These are phyloP conservation scores for Termitomyces sp. DNA, from an alignment of 768 basidiomycete species.

Conservation along the genomic window DNA sequence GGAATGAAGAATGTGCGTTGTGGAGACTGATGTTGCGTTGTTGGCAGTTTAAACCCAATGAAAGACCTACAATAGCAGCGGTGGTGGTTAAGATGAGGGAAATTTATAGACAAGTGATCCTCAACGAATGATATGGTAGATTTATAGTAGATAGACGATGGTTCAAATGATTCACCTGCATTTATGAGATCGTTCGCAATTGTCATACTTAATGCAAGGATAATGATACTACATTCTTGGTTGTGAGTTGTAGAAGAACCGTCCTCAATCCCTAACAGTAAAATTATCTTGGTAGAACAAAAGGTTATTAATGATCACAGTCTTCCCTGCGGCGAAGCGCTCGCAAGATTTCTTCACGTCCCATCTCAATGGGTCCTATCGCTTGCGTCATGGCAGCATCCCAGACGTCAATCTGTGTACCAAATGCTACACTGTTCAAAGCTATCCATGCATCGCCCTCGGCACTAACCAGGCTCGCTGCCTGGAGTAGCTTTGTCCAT, in stretches of 20 bases:
- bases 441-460: conserved; percentile 49
- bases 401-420: conserved; percentile 44
- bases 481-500: conserved; percentile 70
- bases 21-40: neutral
- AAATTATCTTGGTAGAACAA: neutral
- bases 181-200: neutral
- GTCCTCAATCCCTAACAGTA: neutral
- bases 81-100: neutral
- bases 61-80: neutral
- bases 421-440: conserved; percentile 44
- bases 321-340: conserved; percentile 43
- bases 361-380: conserved; percentile 57
- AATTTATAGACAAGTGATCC: neutral
- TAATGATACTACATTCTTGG: neutral
- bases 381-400: conserved; percentile 43
- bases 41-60: neutral
- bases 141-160: neutral
- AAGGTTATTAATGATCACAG: conserved; percentile 5
- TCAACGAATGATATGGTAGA: neutral
- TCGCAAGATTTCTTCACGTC: conserved; percentile 52
- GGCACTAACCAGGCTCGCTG: conserved; percentile 59
- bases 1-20: neutral
- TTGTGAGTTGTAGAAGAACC: neutral
- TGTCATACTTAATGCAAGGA: neutral
- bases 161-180: neutral